phyloP scores from a whole-genome alignment of 2,329 filamentous ascomycete genomes.

The Erysiphe neolycopersici region DNA sequence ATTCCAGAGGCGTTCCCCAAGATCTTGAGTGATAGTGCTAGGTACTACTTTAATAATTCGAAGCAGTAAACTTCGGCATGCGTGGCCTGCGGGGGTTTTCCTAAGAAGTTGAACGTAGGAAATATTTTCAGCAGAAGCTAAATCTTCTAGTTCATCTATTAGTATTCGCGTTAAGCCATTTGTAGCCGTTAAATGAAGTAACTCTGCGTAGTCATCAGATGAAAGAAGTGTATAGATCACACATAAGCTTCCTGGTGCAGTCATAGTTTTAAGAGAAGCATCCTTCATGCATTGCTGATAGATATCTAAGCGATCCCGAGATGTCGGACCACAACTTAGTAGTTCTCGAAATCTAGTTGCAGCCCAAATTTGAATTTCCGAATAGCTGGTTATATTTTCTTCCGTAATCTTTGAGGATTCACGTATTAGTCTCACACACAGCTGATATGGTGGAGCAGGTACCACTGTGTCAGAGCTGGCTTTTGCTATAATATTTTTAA shows the following conservation, averaged over 20 bases:
- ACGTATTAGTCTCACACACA: slow-evolving; percentile 41
- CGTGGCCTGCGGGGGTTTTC: slow-evolving; percentile 21
- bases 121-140: slow-evolving; percentile 4
- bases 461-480: slow-evolving; percentile 14
- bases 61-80: slow-evolving; percentile 28
- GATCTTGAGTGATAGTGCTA: slow-evolving; percentile 29
- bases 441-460: slow-evolving; percentile 22
- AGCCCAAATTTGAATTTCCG: slow-evolving; percentile 37
- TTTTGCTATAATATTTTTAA: slow-evolving; percentile 23
- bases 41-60: slow-evolving; percentile 34
- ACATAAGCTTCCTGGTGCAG: slow-evolving; percentile 47
- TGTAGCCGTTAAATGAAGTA: slow-evolving; percentile 30
- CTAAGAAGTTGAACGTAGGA: slow-evolving; percentile 6
- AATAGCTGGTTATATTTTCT: slow-evolving; percentile 27
- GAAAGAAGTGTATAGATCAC: slow-evolving; percentile 27
- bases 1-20: slow-evolving; percentile 43
- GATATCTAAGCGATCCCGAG: slow-evolving; percentile 30
- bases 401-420: slow-evolving; percentile 34
- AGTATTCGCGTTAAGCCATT: slow-evolving; percentile 34
- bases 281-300: slow-evolving; percentile 41
- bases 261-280: slow-evolving; percentile 32
- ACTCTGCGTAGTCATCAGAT: slow-evolving; percentile 20
- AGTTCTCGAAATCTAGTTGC: slow-evolving; percentile 32
- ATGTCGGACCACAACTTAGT: slow-evolving; percentile 26
- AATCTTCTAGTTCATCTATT: slow-evolving; percentile 34